These are phyloP conservation scores for Epicoccum nigrum DNA, from an alignment of 2,329 filamentous ascomycete species.

Conservation along the genomic window DNA sequence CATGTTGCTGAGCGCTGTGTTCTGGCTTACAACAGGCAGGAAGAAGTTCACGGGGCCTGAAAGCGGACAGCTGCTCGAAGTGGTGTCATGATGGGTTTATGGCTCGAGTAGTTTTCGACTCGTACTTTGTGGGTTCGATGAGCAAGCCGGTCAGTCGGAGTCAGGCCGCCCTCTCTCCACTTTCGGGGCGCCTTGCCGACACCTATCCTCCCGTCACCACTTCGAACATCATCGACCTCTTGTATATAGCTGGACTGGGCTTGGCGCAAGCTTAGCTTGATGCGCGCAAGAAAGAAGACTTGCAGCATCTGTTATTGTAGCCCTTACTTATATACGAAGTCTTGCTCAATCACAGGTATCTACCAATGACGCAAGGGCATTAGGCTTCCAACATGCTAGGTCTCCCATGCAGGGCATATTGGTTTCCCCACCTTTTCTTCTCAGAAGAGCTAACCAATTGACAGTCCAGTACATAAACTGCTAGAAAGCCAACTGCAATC, in stretches of 20 bases:
- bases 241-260: not conserved
- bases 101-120: not conserved
- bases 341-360: not conserved
- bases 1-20: slow-evolving; percentile 57
- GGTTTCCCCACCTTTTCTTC: not conserved
- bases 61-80: slow-evolving; percentile 22
- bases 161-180: not conserved
- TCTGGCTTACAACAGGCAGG: slow-evolving; percentile 59
- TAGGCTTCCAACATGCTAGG: not conserved
- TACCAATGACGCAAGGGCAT: not conserved
- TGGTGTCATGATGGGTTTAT: not conserved
- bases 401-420: not conserved
- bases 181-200: not conserved
- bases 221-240: not conserved
- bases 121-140: not conserved
- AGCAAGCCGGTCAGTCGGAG: not conserved
- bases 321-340: no score
- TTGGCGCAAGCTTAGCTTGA: no score
- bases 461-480: not conserved
- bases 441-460: not conserved
- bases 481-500: no score
- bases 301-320: no score
- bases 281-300: no score
- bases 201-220: not conserved
- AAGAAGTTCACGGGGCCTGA: slow-evolving; percentile 59